Base-by-base conservation (phyloP, 371 early-diverging fungal genomes). In the Lichtheimia hyalospora region DNA sequence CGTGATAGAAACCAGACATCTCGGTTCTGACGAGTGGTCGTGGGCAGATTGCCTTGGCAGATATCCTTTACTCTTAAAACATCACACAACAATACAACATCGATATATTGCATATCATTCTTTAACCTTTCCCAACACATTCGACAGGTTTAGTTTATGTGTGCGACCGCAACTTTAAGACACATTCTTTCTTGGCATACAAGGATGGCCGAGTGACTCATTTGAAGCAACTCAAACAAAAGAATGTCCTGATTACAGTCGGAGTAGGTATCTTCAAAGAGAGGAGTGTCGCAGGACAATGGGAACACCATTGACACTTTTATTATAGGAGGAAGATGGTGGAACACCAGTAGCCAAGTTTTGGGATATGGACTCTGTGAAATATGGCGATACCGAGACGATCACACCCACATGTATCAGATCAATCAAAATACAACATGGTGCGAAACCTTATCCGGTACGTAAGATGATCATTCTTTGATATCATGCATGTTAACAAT, bases 301-400 rank as follows among this genome's bases (percentile, higher is more conserved):
- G 43, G 34, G 28, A 8, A n/a, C n/a, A n/a, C n/a, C 1, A 8
- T 23, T 55, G 7, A 39, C 43, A 18, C 43, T 53, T 39, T 27
- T 34, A 13, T 41, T 20, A 6, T 61, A 87, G 78, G 88, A 85
- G 63, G 84, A 84, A 20, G 82, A 81, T 57, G 58, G 62, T 12
- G 55, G 75, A 54, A 63, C 77, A 61, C 82, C 88, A 12, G 74
- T 85, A 4, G 78, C 93, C 52, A 89, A 90, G 63, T 74, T 93
- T 42, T 94, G 94, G 94, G 90, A 93, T 61, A 69, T 93, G 39
- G 92, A 91, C 66, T 83, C 87, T 27, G 66, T 78, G 7, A 85
- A 73, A 61, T 62, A 57, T 20, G 34, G 49, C 2, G 52, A 57
- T 16, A 18, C 46, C 52, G 71, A 43, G 21, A 63, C 73, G 3